Percentiles rank a stretch among this genome's conserved stretches.
Evolutionary conservation across 78 protist genomes (phyloP).

Genomic region (Diacronema lutheri): DNA sequence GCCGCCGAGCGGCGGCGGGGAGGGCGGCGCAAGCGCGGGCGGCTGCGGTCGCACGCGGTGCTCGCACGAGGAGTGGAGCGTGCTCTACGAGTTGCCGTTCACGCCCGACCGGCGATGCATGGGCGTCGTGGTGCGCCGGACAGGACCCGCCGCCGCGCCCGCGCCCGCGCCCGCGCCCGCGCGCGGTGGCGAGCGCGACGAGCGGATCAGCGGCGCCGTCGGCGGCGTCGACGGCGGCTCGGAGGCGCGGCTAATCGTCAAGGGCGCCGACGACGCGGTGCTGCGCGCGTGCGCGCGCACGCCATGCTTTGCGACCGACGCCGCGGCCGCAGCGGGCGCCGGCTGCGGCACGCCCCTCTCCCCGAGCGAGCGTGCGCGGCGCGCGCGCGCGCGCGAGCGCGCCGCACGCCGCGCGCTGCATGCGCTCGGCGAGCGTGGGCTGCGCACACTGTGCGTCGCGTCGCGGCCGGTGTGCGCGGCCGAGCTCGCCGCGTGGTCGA

Average conservation of each 20-base stretch:
- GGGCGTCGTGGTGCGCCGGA: conserved; percentile 63
- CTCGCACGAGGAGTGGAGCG: conserved; percentile 36
- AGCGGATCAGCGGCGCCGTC: too few species aligned
- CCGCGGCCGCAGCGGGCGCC: too few species aligned
- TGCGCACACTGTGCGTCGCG: background rate
- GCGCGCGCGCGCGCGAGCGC: too few species aligned
- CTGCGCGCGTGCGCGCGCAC: background rate
- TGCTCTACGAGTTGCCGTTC: conserved; percentile 19
- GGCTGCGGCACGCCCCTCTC: too few species aligned
- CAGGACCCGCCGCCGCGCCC: background rate
- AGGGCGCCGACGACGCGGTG: conserved; percentile 78
- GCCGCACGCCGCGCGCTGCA: background rate
- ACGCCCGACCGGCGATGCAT: conserved; percentile 68
- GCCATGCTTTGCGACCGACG: too few species aligned
- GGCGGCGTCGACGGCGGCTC: too few species aligned
- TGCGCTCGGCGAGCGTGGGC: background rate
- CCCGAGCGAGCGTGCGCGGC: too few species aligned
- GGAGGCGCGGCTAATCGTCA: conserved; percentile 47
- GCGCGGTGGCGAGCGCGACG: too few species aligned
- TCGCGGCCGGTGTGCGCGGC: too few species aligned
- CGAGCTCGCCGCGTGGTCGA: conserved; percentile 53
- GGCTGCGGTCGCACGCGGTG: too few species aligned
- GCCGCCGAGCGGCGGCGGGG: background rate
- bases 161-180: too few species aligned
- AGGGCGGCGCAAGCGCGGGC: too few species aligned